Evolutionary conservation across 2,329 filamentous ascomycete genomes (phyloP), one percentile per base, ranked within the genome.

Genomic region (Ascocoryne sarcoides): DNA sequence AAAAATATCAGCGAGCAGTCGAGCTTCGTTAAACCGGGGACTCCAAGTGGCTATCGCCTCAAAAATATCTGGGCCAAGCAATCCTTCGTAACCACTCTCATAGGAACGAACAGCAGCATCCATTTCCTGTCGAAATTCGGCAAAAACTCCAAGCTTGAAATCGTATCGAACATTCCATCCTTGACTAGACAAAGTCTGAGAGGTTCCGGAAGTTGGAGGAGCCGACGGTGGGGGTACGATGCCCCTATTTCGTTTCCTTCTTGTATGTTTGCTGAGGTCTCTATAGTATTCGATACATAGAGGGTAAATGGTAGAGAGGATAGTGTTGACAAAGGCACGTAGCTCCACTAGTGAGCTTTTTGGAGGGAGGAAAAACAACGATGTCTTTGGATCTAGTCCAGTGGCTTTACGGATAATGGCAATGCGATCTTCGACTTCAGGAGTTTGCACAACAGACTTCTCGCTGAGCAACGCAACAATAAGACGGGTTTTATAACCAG

Each of bases 101-200:
- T 89, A 95, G 39, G 86, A 88, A 32, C 88, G 77, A 55, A 86
- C 71, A 1, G 92, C 88, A 16, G 78, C 79, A 57, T 95, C 90
- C 72, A 90, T 85, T 60, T 96, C 92, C 57, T 93, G 85, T 7
- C 92, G 77, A 51, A 94, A 95, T 57, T 96, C 90, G 19, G 89
- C 86, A 57, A 96, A 85, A 0, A 95, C 70, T 5, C 82, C 90
- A 14, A 89, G 73, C 60, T 98, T 98, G 66, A 94, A 88, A 56
- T 98, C 90, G 62, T 95, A 95, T 12, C 90, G 81, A 39, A 93
- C 82, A 55, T 87, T 88, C 92, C 90, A 98, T 3, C 86, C 89
- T 31, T 87, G 79, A 8, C 82, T 68, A 1, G 88, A 84, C n/a
- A 95, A 64, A 0, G 84, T 86, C 55, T 92, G 84, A 1, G 88